Evolutionary conservation across 2,329 filamentous ascomycete genomes (phyloP), one percentile per base, ranked within the genome.

Genomic region (Cladobotryum mycophilum): DNA sequence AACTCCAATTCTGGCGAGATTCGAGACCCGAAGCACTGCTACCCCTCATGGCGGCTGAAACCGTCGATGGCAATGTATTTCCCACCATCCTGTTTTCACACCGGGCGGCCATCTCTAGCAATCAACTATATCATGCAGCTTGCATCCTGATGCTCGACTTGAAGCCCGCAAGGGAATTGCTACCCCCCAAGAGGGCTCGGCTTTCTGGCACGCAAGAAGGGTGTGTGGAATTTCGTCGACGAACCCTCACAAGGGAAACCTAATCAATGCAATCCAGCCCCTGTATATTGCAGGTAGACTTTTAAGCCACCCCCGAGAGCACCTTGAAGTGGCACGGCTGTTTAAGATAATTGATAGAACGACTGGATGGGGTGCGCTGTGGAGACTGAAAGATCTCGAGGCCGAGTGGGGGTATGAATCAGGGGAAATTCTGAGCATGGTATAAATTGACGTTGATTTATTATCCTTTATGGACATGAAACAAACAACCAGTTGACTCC

Each of bases 231-330:
- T 79, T 14, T 78, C 76, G 1, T 58, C 71, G 35, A 69, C 75
- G 3, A 80, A 79, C 7, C 49, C 49, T 4, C 49, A 51, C 44
- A 43, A 44, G 30, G 49, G 49, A 1, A 76, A 72, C 46, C 56
- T 77, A 43, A 77, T 76, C 34, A 78, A 79, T 51, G 73, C 75
- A 9, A 75, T 78, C 5, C 76, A 78, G 48, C 76, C 76, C 0
- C 64, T 79, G 0, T 78, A 72, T 62, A 64, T 79, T 15, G 76
- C 76, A 0, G 76, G 75, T 0, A 69, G 68, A 14, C 55, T 77
- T 0, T 66, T 79, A 34, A 77, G 70, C 5, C 75, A 78, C 55
- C 64, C 62, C 1, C 57, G 57, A 18, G 65, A 72, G 47, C 67
- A 65, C 8, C 56, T 64, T 2, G 57, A 64, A 20, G 60, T 72